Conservation (phyloP, 2,329 filamentous ascomycete genomes). For the Trichoderma endophyticum region DNA sequence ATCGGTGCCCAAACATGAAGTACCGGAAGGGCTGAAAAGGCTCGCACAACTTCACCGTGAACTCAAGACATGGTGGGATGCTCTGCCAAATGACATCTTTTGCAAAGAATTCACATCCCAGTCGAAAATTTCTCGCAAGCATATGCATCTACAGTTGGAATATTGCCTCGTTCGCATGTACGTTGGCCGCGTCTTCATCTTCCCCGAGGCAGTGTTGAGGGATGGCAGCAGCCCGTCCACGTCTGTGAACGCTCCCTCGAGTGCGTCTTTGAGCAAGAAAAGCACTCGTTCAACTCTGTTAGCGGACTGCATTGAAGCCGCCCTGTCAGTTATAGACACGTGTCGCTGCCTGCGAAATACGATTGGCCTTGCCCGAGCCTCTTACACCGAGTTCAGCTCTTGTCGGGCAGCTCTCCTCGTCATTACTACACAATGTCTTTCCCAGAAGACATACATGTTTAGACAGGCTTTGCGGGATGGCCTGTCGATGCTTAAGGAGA, state of each 20-base stretch:
- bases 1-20: constrained; percentile 2
- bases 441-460: constrained; percentile 38
- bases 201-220: constrained; percentile 33
- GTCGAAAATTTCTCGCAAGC: constrained; percentile 43
- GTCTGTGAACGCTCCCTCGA: constrained; percentile 28
- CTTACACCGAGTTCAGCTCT: constrained; percentile 55
- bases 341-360: constrained; percentile 48
- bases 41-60: constrained; percentile 3
- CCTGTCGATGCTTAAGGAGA: constrained; percentile 49
- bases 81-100: constrained; percentile 32
- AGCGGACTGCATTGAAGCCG: constrained; percentile 51
- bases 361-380: constrained; percentile 52
- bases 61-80: constrained; percentile 39
- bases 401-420: constrained; percentile 53
- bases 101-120: constrained; percentile 39
- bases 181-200: constrained; percentile 52
- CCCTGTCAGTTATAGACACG: constrained; percentile 48
- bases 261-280: constrained; percentile 28
- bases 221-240: constrained; percentile 32
- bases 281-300: constrained; percentile 42
- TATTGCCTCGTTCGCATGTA: constrained; percentile 54
- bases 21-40: constrained; percentile 6
- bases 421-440: constrained; percentile 39
- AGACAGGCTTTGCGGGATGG: constrained; percentile 47
- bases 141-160: constrained; percentile 50